Evolutionary conservation across 2,329 filamentous ascomycete genomes (phyloP), one percentile per base, ranked within the genome.

Genomic region (Aspergillus versicolor): DNA sequence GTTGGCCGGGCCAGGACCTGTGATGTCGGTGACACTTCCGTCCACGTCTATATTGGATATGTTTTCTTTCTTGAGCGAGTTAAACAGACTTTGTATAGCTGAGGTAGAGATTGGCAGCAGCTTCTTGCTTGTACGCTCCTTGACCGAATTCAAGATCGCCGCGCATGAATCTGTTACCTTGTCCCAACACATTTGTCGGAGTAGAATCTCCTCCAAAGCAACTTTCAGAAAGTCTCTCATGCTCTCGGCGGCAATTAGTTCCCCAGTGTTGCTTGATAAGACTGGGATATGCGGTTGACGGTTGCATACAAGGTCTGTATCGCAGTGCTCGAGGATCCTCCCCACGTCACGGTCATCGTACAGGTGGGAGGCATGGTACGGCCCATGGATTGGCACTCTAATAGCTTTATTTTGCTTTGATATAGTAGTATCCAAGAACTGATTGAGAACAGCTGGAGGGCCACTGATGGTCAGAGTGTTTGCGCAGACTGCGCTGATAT

Each of bases 391-490:
- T 6, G 82, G 79, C 38, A 82, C 84, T 15, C 78, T 75, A 3
- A 81, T 76, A 9, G 78, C 79, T 63, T 82, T 81, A 61, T 77
- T 77, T 44, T 78, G 75, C 51, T 77, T 77, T 44, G 83, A 76
- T 38, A 79, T 72, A 30, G 78, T 74, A 19, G 71, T 75, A 53
- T 84, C 72, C 63, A 85, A 81, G 52, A 85, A 76, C 21, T 77
- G 75, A 61, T 79, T 77, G 37, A 83, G 78, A 4, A 79, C 80
- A 12, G 75, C 74, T 7, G 84, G 84, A 19, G 84, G 83, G 45
- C 82, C 84, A 61, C 82, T 85, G 67, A 86, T 79, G 15, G 83
- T 86, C 55, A 86, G 71, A 38, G 83, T 82, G 74, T 83, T 84
- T 38, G 79, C 78, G 61, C 82, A 84, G 58, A 85, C 78, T 15